Conservation (phyloP, 2,329 filamentous ascomycete genomes). For the Cladophialophora bantiana region DNA sequence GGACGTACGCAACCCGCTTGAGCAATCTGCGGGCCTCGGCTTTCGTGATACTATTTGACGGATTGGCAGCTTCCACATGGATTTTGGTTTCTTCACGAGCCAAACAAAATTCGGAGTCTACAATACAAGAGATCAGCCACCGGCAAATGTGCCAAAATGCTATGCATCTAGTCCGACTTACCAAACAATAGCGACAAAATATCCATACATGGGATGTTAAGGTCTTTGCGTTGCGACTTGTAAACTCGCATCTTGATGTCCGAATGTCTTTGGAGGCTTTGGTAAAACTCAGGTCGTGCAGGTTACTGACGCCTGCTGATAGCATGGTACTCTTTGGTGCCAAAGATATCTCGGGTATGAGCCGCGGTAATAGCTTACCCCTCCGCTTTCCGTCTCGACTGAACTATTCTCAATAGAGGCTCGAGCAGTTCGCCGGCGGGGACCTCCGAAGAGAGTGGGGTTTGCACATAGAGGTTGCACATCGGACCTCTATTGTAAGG, state of each 20-base stretch:
- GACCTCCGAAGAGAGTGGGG: not conserved
- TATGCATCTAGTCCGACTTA: not conserved
- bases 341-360: not conserved
- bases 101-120: not conserved
- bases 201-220: not conserved
- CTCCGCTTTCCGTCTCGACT: not conserved
- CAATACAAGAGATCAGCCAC: not conserved
- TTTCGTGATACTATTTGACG: not conserved
- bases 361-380: not conserved
- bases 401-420: not conserved
- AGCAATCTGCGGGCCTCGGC: not conserved
- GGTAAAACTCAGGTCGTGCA: not conserved
- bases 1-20: not conserved
- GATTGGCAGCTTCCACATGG: conserved; percentile 2
- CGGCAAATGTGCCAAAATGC: not conserved
- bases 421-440: not conserved
- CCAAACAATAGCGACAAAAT: not conserved
- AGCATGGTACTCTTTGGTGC: not conserved
- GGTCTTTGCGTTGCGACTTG: not conserved
- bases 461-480: no score
- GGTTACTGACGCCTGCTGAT: not conserved
- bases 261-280: not conserved
- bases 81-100: not conserved
- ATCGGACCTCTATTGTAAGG: no score
- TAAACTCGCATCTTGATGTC: not conserved